Evolutionary conservation across 2,329 filamentous ascomycete genomes (phyloP), one percentile per base, ranked within the genome.

Genomic region (Colletotrichum camelliae): DNA sequence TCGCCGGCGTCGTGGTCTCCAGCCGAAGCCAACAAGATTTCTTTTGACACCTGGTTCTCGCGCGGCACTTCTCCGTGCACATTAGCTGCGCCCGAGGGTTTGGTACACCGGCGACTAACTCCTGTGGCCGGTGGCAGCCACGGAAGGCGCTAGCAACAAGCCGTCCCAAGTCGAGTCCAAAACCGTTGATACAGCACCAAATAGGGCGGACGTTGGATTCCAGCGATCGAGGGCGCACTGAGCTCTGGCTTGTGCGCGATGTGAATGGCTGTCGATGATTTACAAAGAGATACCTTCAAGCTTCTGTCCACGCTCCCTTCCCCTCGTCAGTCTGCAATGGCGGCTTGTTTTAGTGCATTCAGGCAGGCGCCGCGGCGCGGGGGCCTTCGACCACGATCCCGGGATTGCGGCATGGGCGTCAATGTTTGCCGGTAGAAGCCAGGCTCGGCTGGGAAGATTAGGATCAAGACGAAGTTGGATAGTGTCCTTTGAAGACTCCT

Each of bases 71-170:
- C 71, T 48, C 35, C 29, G 67, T 70, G 13, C 15, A 31, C 18
- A 35, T 43, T 70, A 64, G 71, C 66, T 74, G 66, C 58, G 58
- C 71, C 71, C 66, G 58, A 74, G 33, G 58, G 66, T 57, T 64
- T 70, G 71, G 71, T 64, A 73, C 66, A 70, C 57, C 66, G 66
- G 71, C 57, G 66, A 70, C 43, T 70, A 70, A 39, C 27, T 74
- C 8, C 33, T 70, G 39, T 18, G 35, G 57, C 60, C 21, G 37
- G 64, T 31, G 70, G 66, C 57, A 69, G 70, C 55, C 70, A 57
- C 39, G 10, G 35, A 39, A 15, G 37, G 16, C 37, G 43, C 65
- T 69, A 70, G 52, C 31, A 35, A 9, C 39, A 69, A 16, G 57
- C 58, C 29, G 27, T 33, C 37, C 43, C 43, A 31, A 43, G 58